Evolutionary conservation across 305 asterid genomes (phyloP).

Genomic region (Fraxinus baroniana): DNA sequence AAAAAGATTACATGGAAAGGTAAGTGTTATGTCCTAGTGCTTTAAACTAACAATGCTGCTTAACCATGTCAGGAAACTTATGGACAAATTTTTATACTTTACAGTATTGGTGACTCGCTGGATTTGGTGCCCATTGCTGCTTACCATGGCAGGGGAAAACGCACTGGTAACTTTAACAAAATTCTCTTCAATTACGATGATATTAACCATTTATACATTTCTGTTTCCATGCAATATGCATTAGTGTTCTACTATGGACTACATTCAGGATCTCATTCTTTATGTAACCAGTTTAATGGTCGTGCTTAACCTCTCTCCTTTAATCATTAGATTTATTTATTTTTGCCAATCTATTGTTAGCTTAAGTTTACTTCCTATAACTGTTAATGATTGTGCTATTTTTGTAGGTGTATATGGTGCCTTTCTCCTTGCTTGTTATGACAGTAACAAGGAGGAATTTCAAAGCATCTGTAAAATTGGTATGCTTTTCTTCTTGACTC

Average conservation of each 20-base stretch:
- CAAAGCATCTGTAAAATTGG: conserved; percentile 98
- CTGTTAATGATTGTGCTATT: neutral
- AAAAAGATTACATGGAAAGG: conserved; percentile 95
- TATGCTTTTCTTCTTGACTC: conserved; percentile 34
- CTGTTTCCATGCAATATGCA: neutral
- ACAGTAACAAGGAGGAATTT: conserved; percentile 73
- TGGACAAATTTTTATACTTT: conserved; percentile 22
- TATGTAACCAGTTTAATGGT: neutral
- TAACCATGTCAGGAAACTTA: conserved; percentile 21
- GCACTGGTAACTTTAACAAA: conserved; percentile 58
- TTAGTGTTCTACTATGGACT: neutral
- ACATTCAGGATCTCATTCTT: neutral
- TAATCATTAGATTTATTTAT: neutral
- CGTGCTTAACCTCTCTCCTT: neutral
- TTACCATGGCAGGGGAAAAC: conserved; percentile 93
- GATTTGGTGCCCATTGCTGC: conserved; percentile 98
- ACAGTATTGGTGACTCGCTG: conserved; percentile 88
- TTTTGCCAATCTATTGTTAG: neutral
- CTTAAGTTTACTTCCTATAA: neutral
- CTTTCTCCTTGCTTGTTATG: conserved; percentile 98
- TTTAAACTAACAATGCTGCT: conserved; percentile 13
- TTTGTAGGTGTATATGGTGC: conserved; percentile 83
- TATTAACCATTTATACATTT: conserved; percentile 12
- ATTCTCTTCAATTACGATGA: conserved; percentile 13
- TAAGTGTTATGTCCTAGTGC: conserved; percentile 23